Percentiles rank a stretch among this genome's conserved stretches.
These are phyloP conservation scores for Torulaspora indica DNA, from an alignment of 805 yeast genomes.

Conservation along the genomic window DNA sequence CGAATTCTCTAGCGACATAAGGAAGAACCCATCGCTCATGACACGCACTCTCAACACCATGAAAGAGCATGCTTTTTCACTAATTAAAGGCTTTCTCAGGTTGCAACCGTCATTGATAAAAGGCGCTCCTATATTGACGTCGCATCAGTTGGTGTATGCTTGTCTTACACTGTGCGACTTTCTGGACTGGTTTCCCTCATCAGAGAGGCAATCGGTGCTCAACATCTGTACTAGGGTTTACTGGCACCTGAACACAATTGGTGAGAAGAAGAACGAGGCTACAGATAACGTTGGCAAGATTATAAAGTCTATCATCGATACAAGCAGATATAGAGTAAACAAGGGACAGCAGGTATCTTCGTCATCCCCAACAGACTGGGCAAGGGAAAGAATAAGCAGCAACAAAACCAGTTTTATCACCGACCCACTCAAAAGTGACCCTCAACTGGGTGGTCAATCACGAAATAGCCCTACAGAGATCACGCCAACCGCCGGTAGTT, in stretches of 20 bases:
- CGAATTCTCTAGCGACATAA: constrained; percentile 29
- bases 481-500: constrained; percentile 10
- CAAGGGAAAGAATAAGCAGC: not conserved
- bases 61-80: constrained; percentile 42
- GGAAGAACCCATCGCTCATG: constrained; percentile 25
- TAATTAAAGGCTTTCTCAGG: constrained; percentile 42
- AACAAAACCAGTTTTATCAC: not conserved
- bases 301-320: constrained; percentile 47
- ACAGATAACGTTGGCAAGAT: constrained; percentile 57
- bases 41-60: constrained; percentile 39
- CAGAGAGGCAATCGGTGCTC: constrained; percentile 41
- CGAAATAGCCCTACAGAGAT: constrained; percentile 13
- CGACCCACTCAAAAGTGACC: constrained; percentile 4
- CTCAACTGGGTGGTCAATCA: constrained; percentile 10
- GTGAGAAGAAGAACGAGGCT: constrained; percentile 53
- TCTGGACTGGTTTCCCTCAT: constrained; percentile 38
- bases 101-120: constrained; percentile 45
- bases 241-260: constrained; percentile 55
- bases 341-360: not conserved
- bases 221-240: constrained; percentile 49
- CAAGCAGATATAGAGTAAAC: constrained; percentile 34
- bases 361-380: not conserved
- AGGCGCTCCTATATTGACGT: constrained; percentile 51
- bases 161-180: constrained; percentile 50
- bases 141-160: constrained; percentile 51